Base-by-base conservation (phyloP, 306 rosid genomes). In the Vicia villosa region DNA sequence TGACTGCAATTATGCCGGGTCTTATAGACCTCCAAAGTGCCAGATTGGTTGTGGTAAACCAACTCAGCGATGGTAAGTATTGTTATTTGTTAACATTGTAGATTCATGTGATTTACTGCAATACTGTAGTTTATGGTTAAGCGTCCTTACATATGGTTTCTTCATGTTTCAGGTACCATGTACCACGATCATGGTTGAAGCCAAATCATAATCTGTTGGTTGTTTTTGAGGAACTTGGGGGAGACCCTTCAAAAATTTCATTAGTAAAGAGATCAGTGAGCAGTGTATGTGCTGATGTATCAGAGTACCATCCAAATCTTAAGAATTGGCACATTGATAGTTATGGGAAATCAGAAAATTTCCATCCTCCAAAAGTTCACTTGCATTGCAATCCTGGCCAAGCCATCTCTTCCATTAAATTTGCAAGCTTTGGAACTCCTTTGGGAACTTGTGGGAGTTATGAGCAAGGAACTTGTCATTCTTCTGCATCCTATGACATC, bases 351-450 rank as follows among this genome's bases (percentile, higher is more conserved):
- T 81, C 85, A 3, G 86, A 89, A 75, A 95, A 83, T 30, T 85
- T 95, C 69, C 97, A 74, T 63, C 81, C 82, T 46, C 97, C 99
- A 21, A 95, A 95, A 76, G 97, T 89, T 78, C 96, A 91, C 78
- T 85, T 95, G 76, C 89, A 79, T 63, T 95, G 99, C 66, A 83
- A 79, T 72, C 72, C 76, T 55, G 99, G 95, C 60, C 91, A 95
- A 47, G 66, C 85, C 60, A 95, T 95, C 45, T 75, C 97, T 79
- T 84, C 95, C 82, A 89, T 95, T 34, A 91, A 91, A 79, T 95
- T 95, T 50, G 99, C 99, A 52, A 95, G 99, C 84, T 95, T 95
- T 70, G 99, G 99, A 71, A 95, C 97, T 32, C 97, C 99, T 74
- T 64, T 77, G 3, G 99, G 99, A 32, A 89, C 99, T 26, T 95